Base-by-base conservation (phyloP, 371 early-diverging fungal species). In the Massospora cicadina region DNA sequence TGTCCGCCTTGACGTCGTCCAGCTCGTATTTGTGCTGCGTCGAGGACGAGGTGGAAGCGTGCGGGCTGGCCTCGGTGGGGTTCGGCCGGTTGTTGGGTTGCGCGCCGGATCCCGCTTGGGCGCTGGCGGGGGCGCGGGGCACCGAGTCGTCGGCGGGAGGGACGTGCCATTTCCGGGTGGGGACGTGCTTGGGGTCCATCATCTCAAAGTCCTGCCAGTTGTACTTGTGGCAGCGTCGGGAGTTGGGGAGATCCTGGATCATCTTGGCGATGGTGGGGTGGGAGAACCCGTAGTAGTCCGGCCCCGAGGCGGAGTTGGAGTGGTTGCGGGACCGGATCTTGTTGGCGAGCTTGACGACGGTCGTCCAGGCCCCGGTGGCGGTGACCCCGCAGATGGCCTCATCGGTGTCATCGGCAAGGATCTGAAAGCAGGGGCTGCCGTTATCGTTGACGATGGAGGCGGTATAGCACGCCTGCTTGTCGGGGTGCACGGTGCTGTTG, bases 311-410 rank as follows among this genome's bases (percentile, higher is more conserved):
- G 5, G 88, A 86, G 60, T 87, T 88, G 29, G 85, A 84, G 67
- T 86, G 86, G 30, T 85, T 85, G 1, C 85, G 77, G 31, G 85
- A 79, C 10, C 89, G 81, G 53, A 93, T 79, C 55, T 79, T 78
- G 61, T 89, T 85, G 2, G 90, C 84, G 12, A 79, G 74, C 59
- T 87, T 85, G 12, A 92, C 81, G 28, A 92, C 81, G 21, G 84
- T 79, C 1, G 88, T 87, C 95, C 93, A 95, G 24, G 88, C 93
- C 31, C 91, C 93, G 12, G 93, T 91, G 3, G 93, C 85, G 0
- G 91, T 86, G 58, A 76, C 79, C 23, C 88, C 91, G 33, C 32
- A 27, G 23, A 64, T 56, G 3, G 54, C 28, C 2, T 54, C 31
- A 2, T 26, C 28, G 7, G 28, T 27, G 25, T 64, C 33, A 12